These are phyloP conservation scores for Parmelia sp. DNA, from an alignment of 495 filamentous ascomycete genomes.

Conservation along the genomic window DNA sequence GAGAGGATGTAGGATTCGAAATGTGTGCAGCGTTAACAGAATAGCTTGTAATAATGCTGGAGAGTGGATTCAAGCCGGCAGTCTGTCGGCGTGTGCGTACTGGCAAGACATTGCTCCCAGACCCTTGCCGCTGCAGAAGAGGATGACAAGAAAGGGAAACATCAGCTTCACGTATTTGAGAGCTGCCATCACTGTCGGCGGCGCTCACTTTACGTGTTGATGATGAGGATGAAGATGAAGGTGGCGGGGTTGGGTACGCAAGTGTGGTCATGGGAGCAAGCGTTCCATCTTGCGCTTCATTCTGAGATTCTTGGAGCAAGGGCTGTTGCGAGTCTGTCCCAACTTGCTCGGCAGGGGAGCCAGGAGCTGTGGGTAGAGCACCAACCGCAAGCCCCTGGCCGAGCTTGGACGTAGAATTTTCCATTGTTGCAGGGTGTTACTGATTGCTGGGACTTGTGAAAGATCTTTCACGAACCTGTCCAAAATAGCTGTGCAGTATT, in stretches of 20 bases:
- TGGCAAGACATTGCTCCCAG: conserved; percentile 21
- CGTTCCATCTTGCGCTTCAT: neutral
- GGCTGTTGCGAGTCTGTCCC: conserved; percentile 22
- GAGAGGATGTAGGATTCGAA: conserved; percentile 62
- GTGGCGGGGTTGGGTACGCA: conserved; percentile 52
- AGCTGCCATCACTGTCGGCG: conserved; percentile 29
- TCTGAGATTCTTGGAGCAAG: conserved; percentile 31
- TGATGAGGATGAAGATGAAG: conserved; percentile 45
- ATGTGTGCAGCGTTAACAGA: conserved; percentile 65
- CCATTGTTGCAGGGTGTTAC: conserved; percentile 28
- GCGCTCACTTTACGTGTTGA: conserved; percentile 46
- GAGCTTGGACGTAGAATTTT: conserved; percentile 5
- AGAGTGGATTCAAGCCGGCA: conserved; percentile 49
- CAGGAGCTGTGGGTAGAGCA: conserved; percentile 25
- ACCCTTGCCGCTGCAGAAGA: conserved; percentile 15
- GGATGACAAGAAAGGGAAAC: conserved; percentile 15
- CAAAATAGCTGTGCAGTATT: conserved; percentile 85
- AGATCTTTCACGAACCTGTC: conserved; percentile 83
- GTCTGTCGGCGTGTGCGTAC: conserved; percentile 21
- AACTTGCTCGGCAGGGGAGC: conserved; percentile 29
- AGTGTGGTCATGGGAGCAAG: conserved; percentile 21
- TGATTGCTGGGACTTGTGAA: conserved; percentile 47
- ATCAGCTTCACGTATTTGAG: conserved; percentile 9
- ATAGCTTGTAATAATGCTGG: conserved; percentile 58
- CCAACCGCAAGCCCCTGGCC: conserved; percentile 7